phyloP scores from a whole-genome alignment of 768 basidiomycete species.

The Lentinula sp. region DNA sequence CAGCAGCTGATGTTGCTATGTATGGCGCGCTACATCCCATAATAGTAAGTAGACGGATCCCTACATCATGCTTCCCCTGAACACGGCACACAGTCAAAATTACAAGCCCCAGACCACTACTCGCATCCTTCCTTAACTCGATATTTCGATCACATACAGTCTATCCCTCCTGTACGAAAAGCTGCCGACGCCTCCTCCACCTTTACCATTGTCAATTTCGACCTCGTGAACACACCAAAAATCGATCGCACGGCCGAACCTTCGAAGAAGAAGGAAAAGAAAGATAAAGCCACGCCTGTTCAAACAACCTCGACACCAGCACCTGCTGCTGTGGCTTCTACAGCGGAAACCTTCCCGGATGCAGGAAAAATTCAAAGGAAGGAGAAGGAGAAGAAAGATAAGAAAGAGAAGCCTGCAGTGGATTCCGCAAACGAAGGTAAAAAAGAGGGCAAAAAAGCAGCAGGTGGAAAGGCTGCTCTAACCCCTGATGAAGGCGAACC shows the following conservation, averaged over 20 bases:
- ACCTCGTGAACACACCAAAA: conserved; percentile 71
- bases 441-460: conserved; percentile 24
- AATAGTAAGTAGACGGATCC: conserved; percentile 48
- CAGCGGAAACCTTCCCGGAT: conserved; percentile 8
- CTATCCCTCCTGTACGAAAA: conserved; percentile 52
- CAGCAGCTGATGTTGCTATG: conserved; percentile 85
- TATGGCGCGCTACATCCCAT: conserved; percentile 85
- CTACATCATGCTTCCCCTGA: background rate
- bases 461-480: conserved; percentile 37
- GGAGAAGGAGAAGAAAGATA: conserved; percentile 43
- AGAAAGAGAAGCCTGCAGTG: conserved; percentile 47
- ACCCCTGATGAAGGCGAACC: conserved; percentile 75
- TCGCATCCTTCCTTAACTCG: conserved; percentile 79
- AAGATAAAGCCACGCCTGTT: conserved; percentile 17
- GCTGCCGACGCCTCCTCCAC: conserved; percentile 46
- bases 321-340: conserved; percentile 23
- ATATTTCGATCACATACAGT: conserved; percentile 94
- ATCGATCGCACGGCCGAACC: conserved; percentile 66
- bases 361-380: background rate
- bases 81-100: conserved; percentile 47
- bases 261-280: conserved; percentile 75
- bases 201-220: conserved; percentile 57
- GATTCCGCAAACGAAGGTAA: conserved; percentile 29
- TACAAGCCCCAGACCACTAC: conserved; percentile 70
- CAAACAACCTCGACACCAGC: conserved; percentile 14